Base-by-base conservation (phyloP, 306 rosid species). In the Pachyrhizus erosus region DNA sequence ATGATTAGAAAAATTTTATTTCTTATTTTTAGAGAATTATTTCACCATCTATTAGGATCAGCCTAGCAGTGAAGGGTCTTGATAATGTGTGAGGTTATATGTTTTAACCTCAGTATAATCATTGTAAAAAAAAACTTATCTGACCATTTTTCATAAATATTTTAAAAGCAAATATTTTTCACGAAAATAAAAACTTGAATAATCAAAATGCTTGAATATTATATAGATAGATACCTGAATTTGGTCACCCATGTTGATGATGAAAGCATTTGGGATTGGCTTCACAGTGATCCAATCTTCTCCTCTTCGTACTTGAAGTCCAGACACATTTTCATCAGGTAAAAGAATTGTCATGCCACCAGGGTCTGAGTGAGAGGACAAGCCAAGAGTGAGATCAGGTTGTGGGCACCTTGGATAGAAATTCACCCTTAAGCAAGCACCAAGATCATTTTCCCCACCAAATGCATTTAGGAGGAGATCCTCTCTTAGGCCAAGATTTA, bases 331-430 rank as follows among this genome's bases (percentile, higher is more conserved):
- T 13, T 91, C 92, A 21, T 94, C 98, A 1, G 98, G 97, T 4
- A 94, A 79, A 37, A 94, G 93, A 83, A 94, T 87, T 52, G 98
- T 92, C 76, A 94, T 70, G 2, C 94, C 97, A 1, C 98, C 98
- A 2, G 98, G 98, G 34, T 94, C 98, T 0, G 98, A 94, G 86
- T 94, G 98, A 1, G 92, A 37, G n/a, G 98, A 94, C 26, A 94
- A 83, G 2, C 98, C 98, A 0, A 94, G 88, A 1, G 98, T 91
- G 3, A 91, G 91, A 42, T 94, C 94, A 1, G 98, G 98, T n/a
- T 94, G 98, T 0, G 98, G 98, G 34, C 98, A 94, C 15, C 85
- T 92, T 1, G 98, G 98, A 24, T 94, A 94, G 77, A 89, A 88
- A 55, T 92, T 94, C 3, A 84, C 92, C 85, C 98, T 89, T 45